A percentile compares a stretch with the other conserved stretches of the same genome.
Evolutionary conservation across 163 green algal genomes (phyloP).

Genomic region (Smithsoniella earleae): DNA sequence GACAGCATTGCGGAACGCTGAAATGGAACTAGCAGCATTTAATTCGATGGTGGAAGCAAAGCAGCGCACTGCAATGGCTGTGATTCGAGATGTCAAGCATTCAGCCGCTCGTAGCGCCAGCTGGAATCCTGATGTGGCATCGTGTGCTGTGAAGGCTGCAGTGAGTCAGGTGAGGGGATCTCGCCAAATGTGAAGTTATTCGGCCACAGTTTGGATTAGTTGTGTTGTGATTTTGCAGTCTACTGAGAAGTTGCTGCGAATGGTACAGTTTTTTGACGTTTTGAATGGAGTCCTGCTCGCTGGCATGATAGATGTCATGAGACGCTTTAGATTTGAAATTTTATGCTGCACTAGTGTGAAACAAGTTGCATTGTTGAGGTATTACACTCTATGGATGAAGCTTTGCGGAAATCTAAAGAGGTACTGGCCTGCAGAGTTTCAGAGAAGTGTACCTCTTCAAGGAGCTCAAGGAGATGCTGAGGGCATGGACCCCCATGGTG

Average conservation of each 20-base stretch:
- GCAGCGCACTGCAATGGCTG: neutral
- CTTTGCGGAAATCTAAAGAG: no score
- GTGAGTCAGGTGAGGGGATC: constrained; percentile 2
- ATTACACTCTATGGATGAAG: no score
- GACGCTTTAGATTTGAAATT: no score
- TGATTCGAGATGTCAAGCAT: neutral
- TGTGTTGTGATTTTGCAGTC: no score
- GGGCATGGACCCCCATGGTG: constrained; percentile 8
- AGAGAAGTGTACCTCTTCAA: constrained; percentile 7
- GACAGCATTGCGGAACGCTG: neutral
- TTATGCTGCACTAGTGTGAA: no score
- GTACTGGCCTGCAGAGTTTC: constrained; percentile 4
- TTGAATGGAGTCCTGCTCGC: no score
- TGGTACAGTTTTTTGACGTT: no score
- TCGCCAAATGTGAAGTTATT: neutral
- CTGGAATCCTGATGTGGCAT: constrained; percentile 8
- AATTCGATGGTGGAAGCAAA: neutral
- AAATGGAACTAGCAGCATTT: neutral
- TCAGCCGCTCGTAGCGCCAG: neutral
- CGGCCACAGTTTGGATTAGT: no score
- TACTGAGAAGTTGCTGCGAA: no score
- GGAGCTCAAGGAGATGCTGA: constrained; percentile 27
- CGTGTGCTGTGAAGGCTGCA: constrained; percentile 21
- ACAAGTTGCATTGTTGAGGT: no score
- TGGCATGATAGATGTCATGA: no score